Evolutionary conservation across 2,329 filamentous ascomycete genomes (phyloP).

Genomic region (Fusarium neocosmosporiellum): DNA sequence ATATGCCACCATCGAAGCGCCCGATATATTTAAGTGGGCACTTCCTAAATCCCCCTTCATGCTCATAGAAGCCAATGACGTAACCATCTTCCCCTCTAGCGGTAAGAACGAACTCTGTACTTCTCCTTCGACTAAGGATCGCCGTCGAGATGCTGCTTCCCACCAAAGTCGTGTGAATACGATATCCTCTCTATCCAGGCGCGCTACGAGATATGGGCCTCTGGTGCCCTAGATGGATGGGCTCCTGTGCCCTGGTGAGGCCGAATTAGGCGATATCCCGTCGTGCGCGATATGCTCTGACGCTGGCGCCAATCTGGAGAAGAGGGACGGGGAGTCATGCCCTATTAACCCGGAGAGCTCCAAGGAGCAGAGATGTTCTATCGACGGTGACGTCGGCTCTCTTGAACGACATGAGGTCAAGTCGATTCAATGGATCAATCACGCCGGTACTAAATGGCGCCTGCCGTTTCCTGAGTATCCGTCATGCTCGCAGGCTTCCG

Average conservation of each 20-base stretch:
- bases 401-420: no score
- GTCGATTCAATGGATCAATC: no score
- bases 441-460: no score
- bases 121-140: no score
- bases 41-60: conserved; percentile 8
- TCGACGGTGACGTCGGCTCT: no score
- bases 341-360: not conserved
- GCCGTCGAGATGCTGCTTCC: not conserved
- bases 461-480: not conserved
- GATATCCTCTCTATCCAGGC: conserved; percentile 1
- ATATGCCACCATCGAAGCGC: conserved; percentile 12
- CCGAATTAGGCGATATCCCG: conserved; percentile 3
- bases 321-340: conserved; percentile 1
- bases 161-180: not conserved
- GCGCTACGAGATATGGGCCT: conserved; percentile 1
- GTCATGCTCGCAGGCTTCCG: not conserved
- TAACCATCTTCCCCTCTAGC: not conserved
- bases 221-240: not conserved
- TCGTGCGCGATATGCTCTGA: not conserved
- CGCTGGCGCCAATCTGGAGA: not conserved
- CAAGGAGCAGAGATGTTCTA: not conserved
- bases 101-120: no score
- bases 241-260: conserved; percentile 2
- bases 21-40: conserved; percentile 11
- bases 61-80: not conserved